Conservation (phyloP, 768 basidiomycete genomes). For the Termitomyces bulborhizus region DNA sequence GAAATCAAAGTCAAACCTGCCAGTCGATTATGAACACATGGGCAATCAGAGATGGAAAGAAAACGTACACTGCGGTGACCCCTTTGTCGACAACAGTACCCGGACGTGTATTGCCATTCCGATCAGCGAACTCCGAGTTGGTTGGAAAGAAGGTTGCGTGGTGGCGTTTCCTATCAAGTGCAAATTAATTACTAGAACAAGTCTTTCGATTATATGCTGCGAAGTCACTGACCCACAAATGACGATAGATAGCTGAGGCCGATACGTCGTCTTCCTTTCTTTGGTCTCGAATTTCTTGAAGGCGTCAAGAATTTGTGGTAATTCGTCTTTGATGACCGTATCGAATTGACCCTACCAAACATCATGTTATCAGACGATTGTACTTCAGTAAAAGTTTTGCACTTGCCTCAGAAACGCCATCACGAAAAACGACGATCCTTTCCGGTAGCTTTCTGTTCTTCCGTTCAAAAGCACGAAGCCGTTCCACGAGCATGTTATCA, state of each 20-base stretch:
- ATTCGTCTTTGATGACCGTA: slow-evolving; percentile 50
- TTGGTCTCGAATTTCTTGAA: slow-evolving; percentile 46
- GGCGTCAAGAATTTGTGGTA: slow-evolving; percentile 54
- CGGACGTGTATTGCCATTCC: slow-evolving; percentile 71
- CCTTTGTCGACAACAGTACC: slow-evolving; percentile 81
- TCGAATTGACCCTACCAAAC: slow-evolving; percentile 65
- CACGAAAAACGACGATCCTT: slow-evolving; percentile 68
- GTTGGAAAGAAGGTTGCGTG: slow-evolving; percentile 62
- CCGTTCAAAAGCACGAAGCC: slow-evolving; percentile 50
- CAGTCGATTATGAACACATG: slow-evolving; percentile 11
- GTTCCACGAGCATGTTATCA: slow-evolving; percentile 62
- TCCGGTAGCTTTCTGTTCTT: slow-evolving; percentile 57
- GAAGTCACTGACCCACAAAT: slow-evolving; percentile 53
- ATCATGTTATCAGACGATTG: slow-evolving; percentile 3
- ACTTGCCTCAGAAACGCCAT: slow-evolving; percentile 76
- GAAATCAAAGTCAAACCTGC: slow-evolving; percentile 59
- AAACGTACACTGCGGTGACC: slow-evolving; percentile 57
- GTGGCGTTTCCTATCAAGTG: slow-evolving; percentile 49
- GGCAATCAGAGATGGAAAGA: slow-evolving; percentile 11
- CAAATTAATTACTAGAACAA: too few species aligned
- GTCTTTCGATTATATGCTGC: not conserved
- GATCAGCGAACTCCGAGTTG: slow-evolving; percentile 39
- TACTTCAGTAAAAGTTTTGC: not conserved
- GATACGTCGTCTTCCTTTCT: slow-evolving; percentile 39
- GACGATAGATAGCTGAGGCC: slow-evolving; percentile 61